Base-by-base conservation (phyloP, 805 yeast species). In the Diddensiella transvaalensis region DNA sequence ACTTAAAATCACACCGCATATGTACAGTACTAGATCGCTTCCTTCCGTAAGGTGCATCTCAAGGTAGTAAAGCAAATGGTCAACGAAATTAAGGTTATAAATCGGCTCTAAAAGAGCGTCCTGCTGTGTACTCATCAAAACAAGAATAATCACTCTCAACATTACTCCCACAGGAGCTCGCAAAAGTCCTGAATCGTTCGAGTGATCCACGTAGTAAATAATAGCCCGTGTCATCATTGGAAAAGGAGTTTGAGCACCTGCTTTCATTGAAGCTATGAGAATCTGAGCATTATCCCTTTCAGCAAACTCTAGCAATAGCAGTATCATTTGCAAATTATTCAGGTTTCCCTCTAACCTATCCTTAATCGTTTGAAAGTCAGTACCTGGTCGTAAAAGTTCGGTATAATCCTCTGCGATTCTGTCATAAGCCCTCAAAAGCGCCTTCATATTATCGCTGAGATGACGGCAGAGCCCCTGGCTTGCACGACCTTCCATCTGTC, bases 401-500 rank as follows among this genome's bases (percentile, higher is more conserved):
- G 13, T 26, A 13, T 26, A 26, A 8, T 26, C 32, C 13, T 26
- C 32, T 8, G 13, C 11, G 13, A 26, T 26, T 8, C 8, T 26
- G 13, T 26, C 11, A 26, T 26, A 26, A 26, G 13, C 13, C 11
- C 13, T 26, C 32, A 26, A 13, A 8, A 26, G 32, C 13, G 32
- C 11, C 13, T 26, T 13, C 32, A 26, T 26, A 8, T 13, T 26
- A 8, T 26, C 11, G 11, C 32, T 19, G 19, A 49, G 22, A n/a
- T 30, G 17, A 6, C 37, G 44, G 4, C 15, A 26, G 4, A 50
- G 33, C 42, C 19, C 22, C 17, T 38, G 3, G 37, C 19, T 15
- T 19, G 43, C 41, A 6, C 42, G 29, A 30, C 33, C 30, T 15
- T 42, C 52, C 30, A 46, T 18, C 15, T 38, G 38, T 22, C 47